Evolutionary conservation across 371 early-diverging fungal species (phyloP), one percentile per base, ranked within the genome.

Genomic region (Fennellomyces sp.): DNA sequence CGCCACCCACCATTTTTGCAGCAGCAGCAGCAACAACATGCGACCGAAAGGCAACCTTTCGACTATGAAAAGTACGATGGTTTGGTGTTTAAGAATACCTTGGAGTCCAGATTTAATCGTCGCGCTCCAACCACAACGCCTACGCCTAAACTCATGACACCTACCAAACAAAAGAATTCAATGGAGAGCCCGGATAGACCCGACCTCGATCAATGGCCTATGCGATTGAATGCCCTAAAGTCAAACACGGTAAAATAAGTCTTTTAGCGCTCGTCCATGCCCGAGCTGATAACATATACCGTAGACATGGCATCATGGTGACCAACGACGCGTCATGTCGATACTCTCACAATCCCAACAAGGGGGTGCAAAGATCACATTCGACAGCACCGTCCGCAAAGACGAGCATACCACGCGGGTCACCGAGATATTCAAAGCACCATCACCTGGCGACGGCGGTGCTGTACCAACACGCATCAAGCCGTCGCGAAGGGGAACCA

Each of bases 41-140:
- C 28, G 29, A 10, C 50, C 17, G 21, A 29, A 45, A 29, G 10
- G 27, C 30, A 63, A 12, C 21, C 70, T 0, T 57, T 65, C 30
- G 69, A 73, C 29, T 84, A 80, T 70, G 87, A 82, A 17, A 67
- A 64, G 23, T 87, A 89, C 57, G 89, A 88, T 57, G 68, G 74
- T 25, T 56, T 65, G 11, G 53, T 88, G 2, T 86, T 88, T 52
- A 80, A 76, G 35, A 66, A 65, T 26, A 58, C 70, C 0, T 51
- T 50, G 2, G 77, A 76, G 38, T 75, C 80, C 12, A 60, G 80
- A 15, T 80, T 80, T 49, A 60, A 48, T 17, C 72, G 73, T 28
- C 58, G 68, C 8, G 19, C 51, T 8, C 27, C 53, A 5, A 53
- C 68, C 10, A 28, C 48, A 50, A 76, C 56, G 12, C 60, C 36